Conservation (phyloP, 2,329 filamentous ascomycete genomes). For the Venturia nashicola region DNA sequence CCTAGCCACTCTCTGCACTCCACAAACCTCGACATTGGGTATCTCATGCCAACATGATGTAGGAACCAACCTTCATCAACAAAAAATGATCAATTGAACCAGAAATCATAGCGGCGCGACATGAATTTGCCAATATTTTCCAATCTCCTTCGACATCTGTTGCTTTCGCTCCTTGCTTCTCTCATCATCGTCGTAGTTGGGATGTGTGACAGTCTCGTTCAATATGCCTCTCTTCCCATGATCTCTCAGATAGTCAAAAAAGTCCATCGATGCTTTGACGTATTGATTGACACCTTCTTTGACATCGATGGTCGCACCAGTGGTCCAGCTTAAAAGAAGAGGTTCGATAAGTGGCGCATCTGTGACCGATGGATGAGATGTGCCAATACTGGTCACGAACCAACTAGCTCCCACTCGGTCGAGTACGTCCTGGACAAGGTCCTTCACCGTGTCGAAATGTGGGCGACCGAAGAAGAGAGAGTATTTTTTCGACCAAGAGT, state of each 20-base stretch:
- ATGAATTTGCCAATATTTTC: slow-evolving; percentile 10
- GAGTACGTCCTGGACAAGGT: not conserved
- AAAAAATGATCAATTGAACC: not conserved
- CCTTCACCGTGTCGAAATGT: slow-evolving; percentile 8
- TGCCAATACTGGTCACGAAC: slow-evolving; percentile 9
- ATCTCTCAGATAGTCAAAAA: slow-evolving; percentile 2
- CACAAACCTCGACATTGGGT: too few species aligned
- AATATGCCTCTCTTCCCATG: not conserved
- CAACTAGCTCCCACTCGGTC: slow-evolving; percentile 2
- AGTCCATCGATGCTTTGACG: slow-evolving; percentile 3
- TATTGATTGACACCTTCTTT: slow-evolving; percentile 4
- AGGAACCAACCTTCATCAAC: not conserved
- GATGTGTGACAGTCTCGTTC: slow-evolving; percentile 6
- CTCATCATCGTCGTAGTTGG: not conserved
- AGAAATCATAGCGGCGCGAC: not conserved
- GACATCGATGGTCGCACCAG: slow-evolving; percentile 6
- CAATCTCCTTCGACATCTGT: not conserved
- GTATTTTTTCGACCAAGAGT: slow-evolving; percentile 4
- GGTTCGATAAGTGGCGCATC: slow-evolving; percentile 8
- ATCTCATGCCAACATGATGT: too few species aligned
- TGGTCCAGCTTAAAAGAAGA: slow-evolving; percentile 6
- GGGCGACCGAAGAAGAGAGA: slow-evolving; percentile 6
- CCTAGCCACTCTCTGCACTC: too few species aligned
- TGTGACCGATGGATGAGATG: slow-evolving; percentile 6
- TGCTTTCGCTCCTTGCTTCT: slow-evolving; percentile 8